phyloP scores from a whole-genome alignment of 179 eudicot genomes.

The Gypsophila paniculata region DNA sequence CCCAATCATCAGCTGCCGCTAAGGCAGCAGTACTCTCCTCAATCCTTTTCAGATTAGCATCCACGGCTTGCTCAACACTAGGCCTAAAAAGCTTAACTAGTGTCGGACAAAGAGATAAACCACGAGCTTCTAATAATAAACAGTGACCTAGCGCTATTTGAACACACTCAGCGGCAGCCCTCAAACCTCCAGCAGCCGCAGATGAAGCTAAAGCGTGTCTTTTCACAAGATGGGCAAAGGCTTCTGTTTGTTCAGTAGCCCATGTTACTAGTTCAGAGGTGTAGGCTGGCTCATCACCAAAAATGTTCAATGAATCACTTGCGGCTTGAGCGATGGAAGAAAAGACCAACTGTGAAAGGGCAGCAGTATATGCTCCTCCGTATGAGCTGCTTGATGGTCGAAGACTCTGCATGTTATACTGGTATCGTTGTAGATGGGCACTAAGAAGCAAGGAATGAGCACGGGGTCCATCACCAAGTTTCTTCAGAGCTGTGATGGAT shows the following conservation, averaged over 20 bases:
- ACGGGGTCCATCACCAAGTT: slow-evolving; percentile 93
- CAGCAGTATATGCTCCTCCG: slow-evolving; percentile 99
- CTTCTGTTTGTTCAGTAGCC: slow-evolving; percentile 90
- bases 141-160: slow-evolving; percentile 98
- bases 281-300: slow-evolving; percentile 82
- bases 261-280: slow-evolving; percentile 93
- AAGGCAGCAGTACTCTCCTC: slow-evolving; percentile 96
- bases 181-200: slow-evolving; percentile 95
- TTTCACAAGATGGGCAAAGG: slow-evolving; percentile 80
- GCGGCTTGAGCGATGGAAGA: slow-evolving; percentile 92
- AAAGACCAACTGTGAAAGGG: slow-evolving; percentile 87
- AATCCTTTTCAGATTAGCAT: slow-evolving; percentile 88
- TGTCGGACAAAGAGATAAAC: slow-evolving; percentile 91
- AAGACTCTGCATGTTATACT: slow-evolving; percentile 82
- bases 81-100: slow-evolving; percentile 84
- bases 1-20: slow-evolving; percentile 99
- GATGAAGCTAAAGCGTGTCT: slow-evolving; percentile 95
- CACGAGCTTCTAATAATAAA: slow-evolving; percentile 78
- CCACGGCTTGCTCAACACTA: slow-evolving; percentile 91
- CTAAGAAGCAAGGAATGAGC: slow-evolving; percentile 83
- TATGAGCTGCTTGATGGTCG: slow-evolving; percentile 97
- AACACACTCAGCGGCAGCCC: slow-evolving; percentile 98
- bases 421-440: slow-evolving; percentile 87
- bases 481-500: slow-evolving; percentile 78
- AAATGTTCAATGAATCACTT: slow-evolving; percentile 72